Conservation (phyloP, 2,329 filamentous ascomycete species). For the Lachnellula hyalina region DNA sequence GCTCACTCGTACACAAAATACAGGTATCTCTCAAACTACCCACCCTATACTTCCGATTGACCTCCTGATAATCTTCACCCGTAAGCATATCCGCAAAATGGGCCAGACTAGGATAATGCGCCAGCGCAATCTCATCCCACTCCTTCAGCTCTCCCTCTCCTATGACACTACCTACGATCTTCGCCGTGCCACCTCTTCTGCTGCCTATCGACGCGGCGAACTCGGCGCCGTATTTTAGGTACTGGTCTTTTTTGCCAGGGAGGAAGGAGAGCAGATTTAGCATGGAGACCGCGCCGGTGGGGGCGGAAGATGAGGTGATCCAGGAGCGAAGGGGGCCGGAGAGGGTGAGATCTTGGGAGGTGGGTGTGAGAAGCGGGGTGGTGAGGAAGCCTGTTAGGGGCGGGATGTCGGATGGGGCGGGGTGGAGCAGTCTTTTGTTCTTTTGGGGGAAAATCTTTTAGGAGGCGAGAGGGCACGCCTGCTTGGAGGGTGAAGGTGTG, state of each 20-base stretch:
- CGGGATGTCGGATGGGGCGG: conserved; percentile 32
- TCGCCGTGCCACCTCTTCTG: conserved; percentile 51
- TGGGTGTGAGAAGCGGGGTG: conserved; percentile 32
- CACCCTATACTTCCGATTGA: conserved; percentile 48
- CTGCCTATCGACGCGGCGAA: conserved; percentile 45
- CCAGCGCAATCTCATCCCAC: conserved; percentile 61
- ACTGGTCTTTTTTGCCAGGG: conserved; percentile 44
- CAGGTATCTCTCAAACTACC: conserved; percentile 47
- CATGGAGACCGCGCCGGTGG: conserved; percentile 50
- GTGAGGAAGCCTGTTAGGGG: conserved; percentile 32
- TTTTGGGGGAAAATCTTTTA: conserved; percentile 34
- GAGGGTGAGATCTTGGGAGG: conserved; percentile 46
- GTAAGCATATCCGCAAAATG: conserved; percentile 59
- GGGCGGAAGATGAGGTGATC: conserved; percentile 38
- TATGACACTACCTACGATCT: conserved; percentile 56
- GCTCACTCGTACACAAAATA: conserved; percentile 48
- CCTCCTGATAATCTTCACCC: conserved; percentile 54
- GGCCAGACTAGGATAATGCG: conserved; percentile 56
- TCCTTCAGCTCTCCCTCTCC: conserved; percentile 10
- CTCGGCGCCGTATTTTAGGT: conserved; percentile 52
- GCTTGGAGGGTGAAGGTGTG: conserved; percentile 34
- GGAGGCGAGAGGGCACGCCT: conserved; percentile 40
- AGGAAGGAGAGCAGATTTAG: conserved; percentile 57
- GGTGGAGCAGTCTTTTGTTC: conserved; percentile 36
- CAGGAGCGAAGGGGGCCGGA: conserved; percentile 45